Evolutionary conservation across 2,329 filamentous ascomycete genomes (phyloP).

Genomic region (Coniochaeta pulveracea): DNA sequence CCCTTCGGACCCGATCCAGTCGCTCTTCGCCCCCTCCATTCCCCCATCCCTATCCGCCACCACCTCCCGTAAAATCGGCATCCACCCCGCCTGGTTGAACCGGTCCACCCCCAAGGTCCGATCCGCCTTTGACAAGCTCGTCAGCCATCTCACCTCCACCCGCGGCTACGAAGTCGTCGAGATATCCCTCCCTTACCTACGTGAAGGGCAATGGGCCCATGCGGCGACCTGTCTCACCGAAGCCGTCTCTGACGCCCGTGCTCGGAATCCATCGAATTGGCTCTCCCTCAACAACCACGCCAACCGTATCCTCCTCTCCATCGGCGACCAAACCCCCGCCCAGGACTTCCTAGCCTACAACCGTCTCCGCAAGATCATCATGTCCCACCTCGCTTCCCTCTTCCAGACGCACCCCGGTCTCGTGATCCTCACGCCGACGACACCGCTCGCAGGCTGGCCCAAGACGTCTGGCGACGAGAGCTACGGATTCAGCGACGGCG

Average conservation of each 20-base stretch:
- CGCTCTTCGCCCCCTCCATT: slow-evolving; percentile 49
- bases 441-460: slow-evolving; percentile 65
- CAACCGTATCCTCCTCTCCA: slow-evolving; percentile 58
- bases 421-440: slow-evolving; percentile 68
- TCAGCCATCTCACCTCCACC: slow-evolving; percentile 44
- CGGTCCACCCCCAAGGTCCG: slow-evolving; percentile 54
- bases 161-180: slow-evolving; percentile 40
- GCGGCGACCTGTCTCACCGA: slow-evolving; percentile 68
- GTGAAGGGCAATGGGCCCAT: slow-evolving; percentile 67
- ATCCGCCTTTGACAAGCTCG: slow-evolving; percentile 46
- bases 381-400: slow-evolving; percentile 64
- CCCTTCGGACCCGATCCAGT: slow-evolving; percentile 45
- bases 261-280: slow-evolving; percentile 33
- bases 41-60: slow-evolving; percentile 25
- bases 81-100: slow-evolving; percentile 59
- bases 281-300: slow-evolving; percentile 47
- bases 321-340: slow-evolving; percentile 53
- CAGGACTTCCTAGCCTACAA: slow-evolving; percentile 63
- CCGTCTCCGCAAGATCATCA: slow-evolving; percentile 62
- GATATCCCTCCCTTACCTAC: slow-evolving; percentile 54
- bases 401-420: slow-evolving; percentile 63
- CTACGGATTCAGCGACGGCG: slow-evolving; percentile 68
- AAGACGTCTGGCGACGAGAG: slow-evolving; percentile 43
- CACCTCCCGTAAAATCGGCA: slow-evolving; percentile 54
- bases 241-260: slow-evolving; percentile 37